phyloP scores from a whole-genome alignment of 352 stramenopile species.

The Pythium chondricola region DNA sequence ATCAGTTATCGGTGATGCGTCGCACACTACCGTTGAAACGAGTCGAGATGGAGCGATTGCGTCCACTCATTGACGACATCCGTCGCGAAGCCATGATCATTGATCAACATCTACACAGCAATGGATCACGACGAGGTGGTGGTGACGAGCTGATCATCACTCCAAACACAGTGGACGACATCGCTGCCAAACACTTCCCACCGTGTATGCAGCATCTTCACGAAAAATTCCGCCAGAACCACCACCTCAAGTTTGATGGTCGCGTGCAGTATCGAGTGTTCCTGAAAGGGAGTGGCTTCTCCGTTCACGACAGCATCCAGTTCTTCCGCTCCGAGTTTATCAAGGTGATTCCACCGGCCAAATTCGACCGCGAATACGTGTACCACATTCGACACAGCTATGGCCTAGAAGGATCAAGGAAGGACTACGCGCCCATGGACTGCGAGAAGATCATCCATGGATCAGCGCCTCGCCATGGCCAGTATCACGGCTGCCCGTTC shows the following conservation, averaged over 20 bases:
- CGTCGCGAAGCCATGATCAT: constrained; percentile 25
- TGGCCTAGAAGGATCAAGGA: constrained; percentile 67
- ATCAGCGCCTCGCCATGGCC: constrained; percentile 38
- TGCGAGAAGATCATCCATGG: constrained; percentile 55
- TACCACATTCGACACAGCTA: constrained; percentile 88
- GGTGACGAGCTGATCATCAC: constrained; percentile 29
- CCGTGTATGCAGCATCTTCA: constrained; percentile 79
- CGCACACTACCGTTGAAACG: constrained; percentile 37
- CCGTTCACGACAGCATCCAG: constrained; percentile 62
- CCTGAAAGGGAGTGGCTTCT: constrained; percentile 77
- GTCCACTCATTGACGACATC: constrained; percentile 33
- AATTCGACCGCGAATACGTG: constrained; percentile 80
- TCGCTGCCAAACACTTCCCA: constrained; percentile 55
- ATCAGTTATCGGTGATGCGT: constrained; percentile 34
- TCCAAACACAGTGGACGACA: constrained; percentile 64
- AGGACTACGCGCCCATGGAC: constrained; percentile 55
- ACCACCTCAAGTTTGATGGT: constrained; percentile 85
- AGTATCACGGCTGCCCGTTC: constrained; percentile 83
- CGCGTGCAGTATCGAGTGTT: constrained; percentile 82
- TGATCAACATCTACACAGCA: background rate
- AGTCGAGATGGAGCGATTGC: constrained; percentile 28
- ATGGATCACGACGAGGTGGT: too few species aligned
- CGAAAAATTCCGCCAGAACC: constrained; percentile 56
- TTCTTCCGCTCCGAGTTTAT: constrained; percentile 78
- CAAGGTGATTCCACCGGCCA: constrained; percentile 40